Percentiles rank a stretch among this genome's conserved stretches.
Conservation (phyloP, 345 rosid species). For the Bretschneidera sinensis region DNA sequence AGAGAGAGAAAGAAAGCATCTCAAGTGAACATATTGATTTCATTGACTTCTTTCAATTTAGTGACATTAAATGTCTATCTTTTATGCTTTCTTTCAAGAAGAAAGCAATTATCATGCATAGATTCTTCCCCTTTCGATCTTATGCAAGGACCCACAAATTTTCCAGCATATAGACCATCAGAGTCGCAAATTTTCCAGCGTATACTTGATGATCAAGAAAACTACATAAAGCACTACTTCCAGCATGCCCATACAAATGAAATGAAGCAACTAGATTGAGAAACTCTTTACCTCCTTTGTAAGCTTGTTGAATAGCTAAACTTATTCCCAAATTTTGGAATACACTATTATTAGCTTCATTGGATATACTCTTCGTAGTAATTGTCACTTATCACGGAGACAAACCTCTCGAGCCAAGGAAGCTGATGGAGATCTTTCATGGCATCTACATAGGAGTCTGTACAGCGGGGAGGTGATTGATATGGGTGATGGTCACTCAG, state of each 20-base stretch:
- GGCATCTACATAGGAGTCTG: conserved; percentile 81
- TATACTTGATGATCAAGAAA: conserved; percentile 13
- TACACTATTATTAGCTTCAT: conserved; percentile 28
- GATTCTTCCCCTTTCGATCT: conserved; percentile 6
- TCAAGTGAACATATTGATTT: conserved; percentile 12
- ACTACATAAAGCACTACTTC: conserved; percentile 3
- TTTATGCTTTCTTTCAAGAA: conserved; percentile 24
- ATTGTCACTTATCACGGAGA: conserved; percentile 91
- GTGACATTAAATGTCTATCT: conserved; percentile 14
- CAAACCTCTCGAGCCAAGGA: conserved; percentile 99
- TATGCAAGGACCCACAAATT: conserved; percentile 12
- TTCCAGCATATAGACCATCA: too few species aligned
- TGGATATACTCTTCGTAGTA: conserved; percentile 76
- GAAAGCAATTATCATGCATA: conserved; percentile 19
- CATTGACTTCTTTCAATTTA: conserved; percentile 17
- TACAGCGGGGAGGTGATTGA: conserved; percentile 89
- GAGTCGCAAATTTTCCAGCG: conserved; percentile 12
- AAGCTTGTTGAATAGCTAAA: conserved; percentile 4
- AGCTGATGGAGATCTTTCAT: conserved; percentile 95
- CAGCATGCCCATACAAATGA: conserved; percentile 18
- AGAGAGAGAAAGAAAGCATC: background rate
- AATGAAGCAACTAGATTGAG: conserved; percentile 39
- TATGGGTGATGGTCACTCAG: conserved; percentile 77
- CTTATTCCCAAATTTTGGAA: conserved; percentile 18
- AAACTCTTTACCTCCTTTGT: conserved; percentile 28